Evolutionary conservation across 129 eudicot genomes (phyloP).

Genomic region (Tanacetum coccineum): DNA sequence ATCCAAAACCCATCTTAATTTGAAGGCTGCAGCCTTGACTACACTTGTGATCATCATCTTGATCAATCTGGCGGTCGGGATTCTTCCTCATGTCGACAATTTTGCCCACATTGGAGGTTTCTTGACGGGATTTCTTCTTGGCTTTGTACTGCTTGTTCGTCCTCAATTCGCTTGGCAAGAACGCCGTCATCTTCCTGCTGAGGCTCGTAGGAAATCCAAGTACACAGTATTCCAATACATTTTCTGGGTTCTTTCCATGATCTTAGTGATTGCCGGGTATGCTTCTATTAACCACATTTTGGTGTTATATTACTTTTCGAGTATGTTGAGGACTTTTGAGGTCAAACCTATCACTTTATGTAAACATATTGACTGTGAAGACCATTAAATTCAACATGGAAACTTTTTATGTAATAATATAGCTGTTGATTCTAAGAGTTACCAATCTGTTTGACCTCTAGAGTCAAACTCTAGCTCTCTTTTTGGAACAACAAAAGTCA

Average conservation of each 20-base stretch:
- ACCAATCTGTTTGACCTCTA: too few species aligned
- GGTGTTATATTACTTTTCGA: not conserved
- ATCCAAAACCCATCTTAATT: not conserved
- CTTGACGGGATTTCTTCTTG: slow-evolving; percentile 71
- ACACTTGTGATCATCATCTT: slow-evolving; percentile 65
- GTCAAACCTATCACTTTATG: not conserved
- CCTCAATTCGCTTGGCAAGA: slow-evolving; percentile 81
- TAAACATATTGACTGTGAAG: not conserved
- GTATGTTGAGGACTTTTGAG: not conserved
- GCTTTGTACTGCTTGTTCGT: slow-evolving; percentile 67
- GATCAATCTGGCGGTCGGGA: slow-evolving; percentile 82
- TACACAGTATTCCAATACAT: slow-evolving; percentile 54
- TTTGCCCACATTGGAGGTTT: slow-evolving; percentile 93
- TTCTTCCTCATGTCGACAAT: slow-evolving; percentile 90
- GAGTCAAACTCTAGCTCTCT: too few species aligned
- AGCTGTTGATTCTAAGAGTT: not conserved
- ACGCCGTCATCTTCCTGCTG: slow-evolving; percentile 45
- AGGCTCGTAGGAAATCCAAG: slow-evolving; percentile 59
- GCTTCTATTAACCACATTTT: slow-evolving; percentile 10
- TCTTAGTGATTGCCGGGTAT: slow-evolving; percentile 67
- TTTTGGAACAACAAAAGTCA: too few species aligned
- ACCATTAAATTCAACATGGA: not conserved
- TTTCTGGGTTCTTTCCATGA: slow-evolving; percentile 47
- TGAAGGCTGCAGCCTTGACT: slow-evolving; percentile 72
- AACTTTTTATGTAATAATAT: not conserved